phyloP scores from a whole-genome alignment of 1,139 yeast species.

The Pichia sp. region DNA sequence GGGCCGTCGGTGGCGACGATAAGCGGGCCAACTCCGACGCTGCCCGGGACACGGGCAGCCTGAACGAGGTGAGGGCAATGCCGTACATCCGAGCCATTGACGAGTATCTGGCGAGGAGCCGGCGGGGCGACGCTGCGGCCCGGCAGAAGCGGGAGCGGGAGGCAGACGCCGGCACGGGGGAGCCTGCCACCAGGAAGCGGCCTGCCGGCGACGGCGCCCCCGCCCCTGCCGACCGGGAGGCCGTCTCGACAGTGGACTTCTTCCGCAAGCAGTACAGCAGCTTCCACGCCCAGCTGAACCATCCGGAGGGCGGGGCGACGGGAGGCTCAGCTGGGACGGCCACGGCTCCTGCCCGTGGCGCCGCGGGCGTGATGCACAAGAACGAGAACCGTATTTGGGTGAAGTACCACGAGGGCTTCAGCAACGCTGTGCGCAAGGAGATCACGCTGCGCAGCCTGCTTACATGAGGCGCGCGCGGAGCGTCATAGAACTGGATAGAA shows the following conservation, averaged over 20 bases:
- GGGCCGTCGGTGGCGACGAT: no score
- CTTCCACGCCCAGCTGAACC: slow-evolving; percentile 12
- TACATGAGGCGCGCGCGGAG: background rate
- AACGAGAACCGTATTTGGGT: slow-evolving; percentile 66
- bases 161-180: no score
- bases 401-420: slow-evolving; percentile 87
- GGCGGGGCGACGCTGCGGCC: background rate
- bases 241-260: slow-evolving; percentile 29
- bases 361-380: slow-evolving; percentile 22
- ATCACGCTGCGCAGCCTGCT: slow-evolving; percentile 74
- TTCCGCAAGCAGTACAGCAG: slow-evolving; percentile 33
- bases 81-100: slow-evolving; percentile 10
- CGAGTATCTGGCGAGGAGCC: background rate
- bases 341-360: background rate
- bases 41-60: background rate
- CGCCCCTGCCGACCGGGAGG: background rate
- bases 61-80: slow-evolving; percentile 9
- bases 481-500: background rate
- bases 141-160: background rate
- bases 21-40: background rate
- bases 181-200: no score
- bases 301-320: no score
- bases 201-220: no score
- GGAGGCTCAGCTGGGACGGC: no score
- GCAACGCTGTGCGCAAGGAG: slow-evolving; percentile 87